Base-by-base conservation (phyloP, 345 rosid species). In the Sapria himalayana region DNA sequence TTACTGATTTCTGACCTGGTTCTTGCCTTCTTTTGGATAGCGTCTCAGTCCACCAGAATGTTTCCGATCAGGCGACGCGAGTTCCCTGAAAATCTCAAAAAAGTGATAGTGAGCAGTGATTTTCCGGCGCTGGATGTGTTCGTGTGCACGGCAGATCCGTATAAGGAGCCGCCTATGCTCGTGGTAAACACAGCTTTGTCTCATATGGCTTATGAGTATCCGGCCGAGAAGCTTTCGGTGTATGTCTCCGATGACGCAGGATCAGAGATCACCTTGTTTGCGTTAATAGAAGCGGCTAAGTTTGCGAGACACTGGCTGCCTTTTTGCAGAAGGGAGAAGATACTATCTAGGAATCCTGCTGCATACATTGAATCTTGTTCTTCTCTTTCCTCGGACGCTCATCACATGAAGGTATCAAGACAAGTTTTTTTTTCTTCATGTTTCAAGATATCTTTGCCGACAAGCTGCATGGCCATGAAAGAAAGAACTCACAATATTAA, bases 211-310 rank as follows among this genome's bases (percentile, higher is more conserved):
- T 41, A 56, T 6, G 80, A 69, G 33, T 69, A 73, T 29, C 76
- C 76, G 4, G 19, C 51, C 0, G 68, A 54, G 51, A 73, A 65
- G 65, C 52, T 73, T 15, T 43, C 59, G 2, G 64, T 69, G 33
- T 66, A 72, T 54, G 48, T 69, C 18, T 72, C 80, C 0, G 80
- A 72, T 42, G 79, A 72, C 12, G 66, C 51, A 0, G 58, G 67
- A 8, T 60, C 68, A 16, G 44, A 56, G 1, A 5, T 59, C 33
- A 73, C 74, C 10, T 37, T 66, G 55, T 9, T 3, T 10, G 60
- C 56, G 27, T 46, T 46, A 43, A 53, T 45, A 50, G 73, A 50
- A 42, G 71, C 74, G 18, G 56, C 41, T 21, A 43, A 13, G 19
- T 70, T 73, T 25, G 71, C 71, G 0, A 51, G 46, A 41, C 13